Percentiles rank a stretch among this genome's conserved stretches.
phyloP scores from a whole-genome alignment of 345 rosid species.

The Euphorbia tirucalli region DNA sequence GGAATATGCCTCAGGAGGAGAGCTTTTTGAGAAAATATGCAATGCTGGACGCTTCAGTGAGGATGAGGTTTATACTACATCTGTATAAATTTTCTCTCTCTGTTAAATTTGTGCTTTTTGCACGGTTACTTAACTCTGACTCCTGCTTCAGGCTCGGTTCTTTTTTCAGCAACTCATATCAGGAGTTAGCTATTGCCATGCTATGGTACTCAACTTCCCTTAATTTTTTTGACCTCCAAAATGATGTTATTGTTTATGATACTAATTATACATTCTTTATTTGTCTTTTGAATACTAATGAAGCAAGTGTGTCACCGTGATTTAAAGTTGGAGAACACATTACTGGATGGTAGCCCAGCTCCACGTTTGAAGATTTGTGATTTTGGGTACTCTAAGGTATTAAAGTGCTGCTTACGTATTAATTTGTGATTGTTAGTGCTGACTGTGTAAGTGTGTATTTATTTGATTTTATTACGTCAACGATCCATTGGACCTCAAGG shows the following conservation, averaged over 20 bases:
- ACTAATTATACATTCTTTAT: background rate
- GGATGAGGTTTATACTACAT: slow-evolving; percentile 26
- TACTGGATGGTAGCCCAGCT: slow-evolving; percentile 36
- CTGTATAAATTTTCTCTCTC: background rate
- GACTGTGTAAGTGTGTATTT: no score
- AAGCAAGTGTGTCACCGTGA: slow-evolving; percentile 43
- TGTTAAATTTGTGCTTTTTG: background rate
- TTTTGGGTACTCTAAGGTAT: slow-evolving; percentile 37
- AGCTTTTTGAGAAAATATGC: slow-evolving; percentile 35
- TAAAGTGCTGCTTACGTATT: background rate
- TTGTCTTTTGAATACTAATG: slow-evolving; percentile 13
- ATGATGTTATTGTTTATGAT: background rate
- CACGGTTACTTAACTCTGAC: background rate
- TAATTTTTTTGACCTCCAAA: background rate
- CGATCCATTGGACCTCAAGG: background rate
- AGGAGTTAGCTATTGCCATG: slow-evolving; percentile 36
- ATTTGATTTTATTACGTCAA: background rate
- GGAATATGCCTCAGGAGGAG: slow-evolving; percentile 41
- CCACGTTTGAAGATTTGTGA: slow-evolving; percentile 37
- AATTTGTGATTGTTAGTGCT: no score
- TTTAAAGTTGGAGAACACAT: slow-evolving; percentile 36
- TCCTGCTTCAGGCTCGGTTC: slow-evolving; percentile 35
- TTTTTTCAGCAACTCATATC: slow-evolving; percentile 38
- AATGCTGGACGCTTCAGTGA: slow-evolving; percentile 29
- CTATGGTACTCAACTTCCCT: slow-evolving; percentile 23